Percentiles rank a stretch among this genome's conserved stretches.
These are phyloP conservation scores for Daucus carota DNA, from an alignment of 129 eudicot genomes.

Conservation along the genomic window DH1_v3.0 NC_030386.2:13649501-13650000, in stretches of 20 bases:
- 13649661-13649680: background rate
- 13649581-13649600: too few relatives aligned
- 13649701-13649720: background rate
- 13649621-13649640: background rate
- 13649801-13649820: conserved; percentile 33
- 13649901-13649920: conserved; percentile 52
- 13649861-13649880: conserved; percentile 55
- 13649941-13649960: conserved; percentile 80
- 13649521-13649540: too few relatives aligned
- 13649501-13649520: too few relatives aligned
- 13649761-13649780: background rate
- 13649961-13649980: too few relatives aligned
- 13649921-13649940: conserved; percentile 60
- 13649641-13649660: background rate
- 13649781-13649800: background rate
- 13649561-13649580: too few relatives aligned
- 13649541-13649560: too few relatives aligned
- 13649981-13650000: too few relatives aligned
- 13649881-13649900: conserved; percentile 38
- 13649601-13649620: too few relatives aligned
- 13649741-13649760: background rate
- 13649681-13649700: background rate
- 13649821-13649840: conserved; percentile 60
- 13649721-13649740: background rate
- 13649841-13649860: conserved; percentile 66